A percentile compares a stretch with the other conserved stretches of the same genome.
These are phyloP conservation scores for Arabis hirsuta DNA, from an alignment of 345 rosid genomes.

Conservation along the genomic window DNA sequence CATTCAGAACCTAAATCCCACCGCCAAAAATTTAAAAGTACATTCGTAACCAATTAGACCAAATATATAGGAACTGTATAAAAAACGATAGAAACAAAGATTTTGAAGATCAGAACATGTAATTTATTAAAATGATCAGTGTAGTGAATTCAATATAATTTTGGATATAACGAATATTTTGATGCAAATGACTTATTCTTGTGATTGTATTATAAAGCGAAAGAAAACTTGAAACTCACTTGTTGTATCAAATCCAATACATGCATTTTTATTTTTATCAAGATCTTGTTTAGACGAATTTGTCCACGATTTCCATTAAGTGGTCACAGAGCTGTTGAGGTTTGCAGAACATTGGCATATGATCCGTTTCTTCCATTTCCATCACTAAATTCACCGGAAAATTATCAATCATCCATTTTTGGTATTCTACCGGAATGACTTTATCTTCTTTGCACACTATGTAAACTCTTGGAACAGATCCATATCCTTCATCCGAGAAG, in stretches of 20 bases:
- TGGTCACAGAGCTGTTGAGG: slow-evolving; percentile 41
- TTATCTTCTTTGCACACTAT: slow-evolving; percentile 49
- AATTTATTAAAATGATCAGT: no score
- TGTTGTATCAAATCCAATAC: slow-evolving; percentile 3
- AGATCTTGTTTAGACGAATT: not conserved
- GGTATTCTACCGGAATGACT: slow-evolving; percentile 34
- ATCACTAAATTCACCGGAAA: slow-evolving; percentile 42
- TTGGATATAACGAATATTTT: no score
- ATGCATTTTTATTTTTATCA: not conserved
- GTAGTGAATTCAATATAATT: no score
- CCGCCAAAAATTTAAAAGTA: no score
- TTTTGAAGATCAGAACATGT: no score
- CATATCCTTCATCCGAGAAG: slow-evolving; percentile 45
- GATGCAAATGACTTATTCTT: not conserved
- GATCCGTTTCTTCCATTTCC: slow-evolving; percentile 48
- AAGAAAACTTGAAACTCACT: not conserved
- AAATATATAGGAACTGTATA: no score
- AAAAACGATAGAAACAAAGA: no score
- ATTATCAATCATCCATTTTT: slow-evolving; percentile 50
- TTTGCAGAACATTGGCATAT: slow-evolving; percentile 55
- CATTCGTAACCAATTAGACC: no score
- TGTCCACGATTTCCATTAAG: slow-evolving; percentile 28
- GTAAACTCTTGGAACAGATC: slow-evolving; percentile 42
- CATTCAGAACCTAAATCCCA: no score
- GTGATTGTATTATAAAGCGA: not conserved